Conservation (phyloP, 176 grass and related monocot species). For the Oryza coarctata region DNA sequence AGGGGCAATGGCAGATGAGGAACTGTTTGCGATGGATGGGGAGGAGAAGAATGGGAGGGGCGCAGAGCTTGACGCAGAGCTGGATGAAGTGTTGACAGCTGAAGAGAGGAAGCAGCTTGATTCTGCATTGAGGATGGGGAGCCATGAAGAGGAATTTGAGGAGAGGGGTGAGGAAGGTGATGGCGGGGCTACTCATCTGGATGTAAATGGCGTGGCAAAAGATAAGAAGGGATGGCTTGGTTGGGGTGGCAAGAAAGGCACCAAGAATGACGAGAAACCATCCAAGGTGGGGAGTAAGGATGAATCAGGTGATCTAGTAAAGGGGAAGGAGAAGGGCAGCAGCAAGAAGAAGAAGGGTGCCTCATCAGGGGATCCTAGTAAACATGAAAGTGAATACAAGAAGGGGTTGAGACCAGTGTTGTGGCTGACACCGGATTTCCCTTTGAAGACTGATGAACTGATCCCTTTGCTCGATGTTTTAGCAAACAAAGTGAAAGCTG, state of each 20-base stretch:
- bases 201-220: constrained; percentile 45
- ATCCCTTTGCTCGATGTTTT: constrained; percentile 91
- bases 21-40: constrained; percentile 71
- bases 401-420: constrained; percentile 88
- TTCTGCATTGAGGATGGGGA: constrained; percentile 71
- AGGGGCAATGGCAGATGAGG: constrained; percentile 92
- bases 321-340: constrained; percentile 79
- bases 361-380: constrained; percentile 43
- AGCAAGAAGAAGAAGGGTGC: constrained; percentile 86
- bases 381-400: constrained; percentile 87
- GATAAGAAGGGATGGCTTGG: constrained; percentile 94
- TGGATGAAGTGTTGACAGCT: constrained; percentile 77
- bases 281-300: constrained; percentile 50
- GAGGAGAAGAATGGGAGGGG: constrained; percentile 65
- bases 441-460: constrained; percentile 92
- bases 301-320: constrained; percentile 49
- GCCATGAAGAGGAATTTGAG: constrained; percentile 60
- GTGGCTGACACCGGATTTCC: constrained; percentile 90
- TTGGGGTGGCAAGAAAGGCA: constrained; percentile 68
- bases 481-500: constrained; percentile 97
- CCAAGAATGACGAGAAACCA: constrained; percentile 56
- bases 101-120: constrained; percentile 96
- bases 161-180: constrained; percentile 48
- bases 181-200: constrained; percentile 44
- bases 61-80: constrained; percentile 59